Conservation (phyloP, 768 basidiomycete genomes). For the Coprinopsis cinerea region DNA sequence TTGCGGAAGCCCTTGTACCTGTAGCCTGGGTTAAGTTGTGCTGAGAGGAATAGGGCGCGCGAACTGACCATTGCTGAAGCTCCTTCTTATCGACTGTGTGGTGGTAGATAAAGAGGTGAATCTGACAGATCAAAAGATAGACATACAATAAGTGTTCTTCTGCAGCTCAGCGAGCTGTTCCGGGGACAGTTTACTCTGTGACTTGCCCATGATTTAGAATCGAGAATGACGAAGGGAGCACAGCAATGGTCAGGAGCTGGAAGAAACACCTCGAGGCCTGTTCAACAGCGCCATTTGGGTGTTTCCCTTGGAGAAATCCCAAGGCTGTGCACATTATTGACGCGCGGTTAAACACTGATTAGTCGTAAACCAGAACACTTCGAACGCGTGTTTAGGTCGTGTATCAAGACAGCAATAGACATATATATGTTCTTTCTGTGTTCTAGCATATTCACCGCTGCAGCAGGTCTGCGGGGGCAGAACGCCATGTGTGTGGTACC, state of each 20-base stretch:
- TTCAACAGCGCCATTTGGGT: no score
- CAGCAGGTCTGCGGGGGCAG: no score
- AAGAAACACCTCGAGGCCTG: no score
- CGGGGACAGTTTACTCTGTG: constrained; percentile 89
- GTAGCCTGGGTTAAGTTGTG: constrained; percentile 16
- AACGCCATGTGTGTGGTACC: neutral
- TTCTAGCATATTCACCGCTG: neutral
- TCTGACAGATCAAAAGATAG: neutral
- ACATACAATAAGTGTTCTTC: constrained; percentile 95
- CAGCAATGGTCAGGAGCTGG: constrained; percentile 11
- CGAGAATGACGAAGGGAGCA: constrained; percentile 13
- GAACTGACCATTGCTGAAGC: constrained; percentile 81
- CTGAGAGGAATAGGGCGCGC: constrained; percentile 3
- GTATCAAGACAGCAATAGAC: neutral
- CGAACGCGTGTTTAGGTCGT: neutral
- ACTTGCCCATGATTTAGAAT: constrained; percentile 81
- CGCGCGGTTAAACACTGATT: constrained; percentile 1
- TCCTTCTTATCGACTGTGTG: constrained; percentile 88
- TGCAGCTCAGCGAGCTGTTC: constrained; percentile 94
- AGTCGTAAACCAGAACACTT: neutral
- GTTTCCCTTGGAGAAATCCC: constrained; percentile 9
- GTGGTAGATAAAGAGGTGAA: neutral
- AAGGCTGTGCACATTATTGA: constrained; percentile 10
- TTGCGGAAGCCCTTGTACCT: constrained; percentile 99
- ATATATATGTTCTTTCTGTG: neutral